These are phyloP conservation scores for Botrytis squamosa DNA, from an alignment of 2,329 filamentous ascomycete species.

Conservation along the genomic window DNA sequence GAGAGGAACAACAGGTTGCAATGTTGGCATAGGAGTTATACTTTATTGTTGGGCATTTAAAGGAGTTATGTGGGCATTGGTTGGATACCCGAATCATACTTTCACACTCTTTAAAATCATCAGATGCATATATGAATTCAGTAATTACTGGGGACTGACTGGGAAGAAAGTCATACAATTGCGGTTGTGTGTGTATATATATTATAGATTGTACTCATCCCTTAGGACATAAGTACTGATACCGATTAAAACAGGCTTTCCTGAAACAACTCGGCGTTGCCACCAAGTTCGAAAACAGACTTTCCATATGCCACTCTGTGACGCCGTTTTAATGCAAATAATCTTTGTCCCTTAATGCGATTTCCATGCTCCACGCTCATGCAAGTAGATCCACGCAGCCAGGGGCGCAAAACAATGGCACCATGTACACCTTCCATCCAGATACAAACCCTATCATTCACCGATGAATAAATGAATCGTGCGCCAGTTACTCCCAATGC, in stretches of 20 bases:
- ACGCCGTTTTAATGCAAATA: slow-evolving; percentile 17
- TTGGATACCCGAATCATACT: slow-evolving; percentile 30
- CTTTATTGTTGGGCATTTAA: slow-evolving; percentile 30
- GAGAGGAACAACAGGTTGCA: slow-evolving; percentile 33
- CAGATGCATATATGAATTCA: slow-evolving; percentile 7
- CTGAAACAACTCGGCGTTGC: not conserved
- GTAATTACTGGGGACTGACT: not conserved
- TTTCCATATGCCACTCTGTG: not conserved
- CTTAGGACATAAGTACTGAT: not conserved
- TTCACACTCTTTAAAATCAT: slow-evolving; percentile 1
- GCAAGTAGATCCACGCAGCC: not conserved
- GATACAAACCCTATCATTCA: not conserved
- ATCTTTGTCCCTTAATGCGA: not conserved
- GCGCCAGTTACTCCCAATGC: not conserved
- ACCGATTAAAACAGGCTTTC: not conserved
- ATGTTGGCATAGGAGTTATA: slow-evolving; percentile 35
- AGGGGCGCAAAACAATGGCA: not conserved
- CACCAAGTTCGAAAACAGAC: not conserved
- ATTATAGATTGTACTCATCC: not conserved
- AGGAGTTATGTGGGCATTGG: slow-evolving; percentile 31
- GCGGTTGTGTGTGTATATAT: not conserved
- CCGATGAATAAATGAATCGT: not conserved
- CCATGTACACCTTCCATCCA: not conserved
- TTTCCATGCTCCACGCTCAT: slow-evolving; percentile 23
- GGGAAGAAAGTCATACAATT: not conserved